Evolutionary conservation across 2,329 filamentous ascomycete species (phyloP).

Genomic region (Pseudogymnoascus sp.): DNA sequence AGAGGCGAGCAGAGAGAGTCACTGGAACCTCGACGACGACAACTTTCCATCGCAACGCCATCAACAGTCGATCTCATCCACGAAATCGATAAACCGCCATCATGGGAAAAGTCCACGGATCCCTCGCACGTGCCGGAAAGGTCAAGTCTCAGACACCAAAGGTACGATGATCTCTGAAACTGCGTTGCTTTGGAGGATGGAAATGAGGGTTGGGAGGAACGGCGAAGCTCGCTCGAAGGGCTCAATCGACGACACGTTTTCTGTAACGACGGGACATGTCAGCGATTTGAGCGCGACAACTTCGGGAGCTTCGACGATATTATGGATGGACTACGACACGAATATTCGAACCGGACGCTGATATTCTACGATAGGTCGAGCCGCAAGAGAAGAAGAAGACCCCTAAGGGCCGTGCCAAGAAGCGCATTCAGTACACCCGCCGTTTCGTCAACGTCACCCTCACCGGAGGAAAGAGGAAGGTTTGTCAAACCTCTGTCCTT

Average conservation of each 20-base stretch:
- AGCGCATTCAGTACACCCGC: conserved; percentile 93
- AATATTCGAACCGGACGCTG: conserved; percentile 21
- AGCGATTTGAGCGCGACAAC: conserved; percentile 8
- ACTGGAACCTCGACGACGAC: conserved; percentile 11
- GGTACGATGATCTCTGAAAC: conserved; percentile 48
- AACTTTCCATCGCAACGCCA: conserved; percentile 12
- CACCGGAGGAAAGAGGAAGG: conserved; percentile 98
- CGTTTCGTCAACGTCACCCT: conserved; percentile 98
- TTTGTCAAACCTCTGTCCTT: conserved; percentile 37
- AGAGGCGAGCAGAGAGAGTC: conserved; percentile 10
- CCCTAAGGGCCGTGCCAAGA: conserved; percentile 95
- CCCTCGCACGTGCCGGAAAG: conserved; percentile 92
- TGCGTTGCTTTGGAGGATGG: conserved; percentile 12
- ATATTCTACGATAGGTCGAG: conserved; percentile 59
- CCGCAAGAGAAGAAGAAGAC: conserved; percentile 92
- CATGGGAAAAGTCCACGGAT: conserved; percentile 93
- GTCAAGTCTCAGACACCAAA: conserved; percentile 95
- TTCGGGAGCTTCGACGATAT: neutral
- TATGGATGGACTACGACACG: neutral
- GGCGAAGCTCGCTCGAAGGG: neutral
- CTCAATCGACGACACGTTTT: neutral
- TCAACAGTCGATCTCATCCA: conserved; percentile 12
- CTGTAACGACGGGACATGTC: neutral
- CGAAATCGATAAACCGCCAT: conserved; percentile 41
- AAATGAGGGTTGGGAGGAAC: conserved; percentile 12